Base-by-base conservation (phyloP, 2,329 filamentous ascomycete species). In the Spiromastix sp. region DNA sequence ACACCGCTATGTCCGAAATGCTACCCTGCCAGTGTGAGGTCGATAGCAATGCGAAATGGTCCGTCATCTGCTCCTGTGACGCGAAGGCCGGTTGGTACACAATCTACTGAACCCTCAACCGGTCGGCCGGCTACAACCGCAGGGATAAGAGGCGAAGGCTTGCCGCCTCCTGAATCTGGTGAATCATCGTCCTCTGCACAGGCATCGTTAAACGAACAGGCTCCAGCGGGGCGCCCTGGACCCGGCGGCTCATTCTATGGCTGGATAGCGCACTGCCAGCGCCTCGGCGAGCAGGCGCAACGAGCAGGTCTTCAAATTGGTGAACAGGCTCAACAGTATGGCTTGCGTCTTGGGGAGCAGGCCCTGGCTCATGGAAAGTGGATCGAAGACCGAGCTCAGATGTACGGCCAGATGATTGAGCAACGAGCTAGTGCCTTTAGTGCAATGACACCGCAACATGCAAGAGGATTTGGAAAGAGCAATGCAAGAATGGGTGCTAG, bases 1-100 rank as follows among this genome's bases (percentile, higher is more conserved):
- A 60, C 60, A 8, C 54, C 59, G 21, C 49, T 62, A 5, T 63
- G 60, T 35, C 59, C 59, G 17, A 46, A 45, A 33, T 61, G 60
- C 24, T 61, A 61, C 38, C 59, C 60, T 4, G 56, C 58, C 31
- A 53, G 59, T 21, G 60, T 58, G 18, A 30, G 36, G 15, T 37
- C 42, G 5, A 49, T 48, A 35, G 47, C 48, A 9, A 48, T 50
- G 11, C 49, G 50, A 15, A 40, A 44, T 20, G 42, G 44, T 22
- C 42, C 44, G 29, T 29, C 36, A n/a, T 13, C 36, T 28, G 27
- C 24, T 34, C 22, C 32, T 13, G 44, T 41, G 15, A 37, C 40
- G 7, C 39, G 41, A 26, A 30, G 35, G 13, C 43, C 44, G 2
- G 43, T 46, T n/a, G 37, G 31, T 11, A 17, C 15, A 3, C 20